Evolutionary conservation across 2,329 filamentous ascomycete species (phyloP).

Genomic region (Verticillium longisporum): DNA sequence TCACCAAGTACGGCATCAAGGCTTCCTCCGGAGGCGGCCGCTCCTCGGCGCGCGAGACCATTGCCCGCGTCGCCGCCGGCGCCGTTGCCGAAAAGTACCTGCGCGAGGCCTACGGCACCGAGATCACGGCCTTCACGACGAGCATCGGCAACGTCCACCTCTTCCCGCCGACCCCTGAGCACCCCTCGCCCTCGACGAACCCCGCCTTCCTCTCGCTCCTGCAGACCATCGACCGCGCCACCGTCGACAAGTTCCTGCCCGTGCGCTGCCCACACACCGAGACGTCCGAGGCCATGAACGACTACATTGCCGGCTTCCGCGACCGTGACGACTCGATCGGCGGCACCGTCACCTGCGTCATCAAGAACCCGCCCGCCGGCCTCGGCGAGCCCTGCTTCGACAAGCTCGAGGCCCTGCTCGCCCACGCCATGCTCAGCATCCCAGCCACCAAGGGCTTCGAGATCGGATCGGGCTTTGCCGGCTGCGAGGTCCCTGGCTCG

Average conservation of each 20-base stretch:
- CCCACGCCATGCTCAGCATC: constrained; percentile 91
- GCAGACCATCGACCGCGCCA: constrained; percentile 62
- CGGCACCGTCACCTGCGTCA: constrained; percentile 89
- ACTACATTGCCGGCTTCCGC: constrained; percentile 68
- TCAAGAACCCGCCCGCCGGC: constrained; percentile 76
- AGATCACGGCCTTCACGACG: constrained; percentile 86
- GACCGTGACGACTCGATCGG: constrained; percentile 85
- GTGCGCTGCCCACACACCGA: constrained; percentile 75
- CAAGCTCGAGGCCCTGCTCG: constrained; percentile 87
- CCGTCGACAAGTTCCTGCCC: constrained; percentile 78
- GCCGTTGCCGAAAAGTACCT: constrained; percentile 94
- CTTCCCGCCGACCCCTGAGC: constrained; percentile 62
- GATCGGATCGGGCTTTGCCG: constrained; percentile 86
- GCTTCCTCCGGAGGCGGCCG: constrained; percentile 78
- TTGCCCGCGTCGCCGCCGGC: constrained; percentile 84
- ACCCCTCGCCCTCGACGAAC: constrained; percentile 65
- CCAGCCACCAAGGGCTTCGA: constrained; percentile 95
- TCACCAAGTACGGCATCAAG: constrained; percentile 95
- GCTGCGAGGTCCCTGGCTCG: constrained; percentile 81
- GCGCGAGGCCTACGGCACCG: constrained; percentile 68
- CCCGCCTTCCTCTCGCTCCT: constrained; percentile 73
- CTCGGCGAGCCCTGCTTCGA: constrained; percentile 93
- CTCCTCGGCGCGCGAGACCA: constrained; percentile 90
- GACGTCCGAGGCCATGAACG: constrained; percentile 65
- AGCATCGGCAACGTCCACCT: constrained; percentile 77